These are phyloP conservation scores for Chondrus crispus DNA, from an alignment of 23 red algal species.

Conservation along the genomic window DNA sequence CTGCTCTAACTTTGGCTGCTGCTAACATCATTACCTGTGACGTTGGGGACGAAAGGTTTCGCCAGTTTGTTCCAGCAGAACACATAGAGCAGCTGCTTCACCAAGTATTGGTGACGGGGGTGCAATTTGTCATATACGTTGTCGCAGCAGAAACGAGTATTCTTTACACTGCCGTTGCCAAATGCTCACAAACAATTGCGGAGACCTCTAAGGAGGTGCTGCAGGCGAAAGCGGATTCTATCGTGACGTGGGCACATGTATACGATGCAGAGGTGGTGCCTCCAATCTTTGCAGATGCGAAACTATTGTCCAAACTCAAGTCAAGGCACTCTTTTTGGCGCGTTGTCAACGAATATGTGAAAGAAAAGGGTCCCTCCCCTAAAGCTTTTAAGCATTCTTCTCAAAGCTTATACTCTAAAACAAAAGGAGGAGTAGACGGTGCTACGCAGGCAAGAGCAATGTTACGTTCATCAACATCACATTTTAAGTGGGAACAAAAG, in stretches of 20 bases:
- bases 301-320: background rate
- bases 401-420: background rate
- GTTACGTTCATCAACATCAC: background rate
- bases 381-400: background rate
- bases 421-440: background rate
- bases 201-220: background rate
- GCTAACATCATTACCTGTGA: background rate
- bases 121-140: background rate
- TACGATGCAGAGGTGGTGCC: background rate
- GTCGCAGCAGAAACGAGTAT: background rate
- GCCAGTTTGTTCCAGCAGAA: background rate
- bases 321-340: background rate
- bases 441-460: constrained; percentile 12
- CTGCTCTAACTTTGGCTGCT: background rate
- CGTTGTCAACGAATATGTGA: constrained; percentile 1
- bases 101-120: background rate
- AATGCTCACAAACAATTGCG: too few relatives aligned
- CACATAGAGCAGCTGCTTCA: background rate
- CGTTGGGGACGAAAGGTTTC: background rate
- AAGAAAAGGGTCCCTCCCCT: background rate
- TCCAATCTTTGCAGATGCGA: background rate
- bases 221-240: background rate
- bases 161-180: too few relatives aligned
- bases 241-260: constrained; percentile 26
- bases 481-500: constrained; percentile 5